A percentile compares a stretch with the other conserved stretches of the same genome.
Conservation (phyloP, 1,139 yeast genomes). For the Diutina ranongensis region DNA sequence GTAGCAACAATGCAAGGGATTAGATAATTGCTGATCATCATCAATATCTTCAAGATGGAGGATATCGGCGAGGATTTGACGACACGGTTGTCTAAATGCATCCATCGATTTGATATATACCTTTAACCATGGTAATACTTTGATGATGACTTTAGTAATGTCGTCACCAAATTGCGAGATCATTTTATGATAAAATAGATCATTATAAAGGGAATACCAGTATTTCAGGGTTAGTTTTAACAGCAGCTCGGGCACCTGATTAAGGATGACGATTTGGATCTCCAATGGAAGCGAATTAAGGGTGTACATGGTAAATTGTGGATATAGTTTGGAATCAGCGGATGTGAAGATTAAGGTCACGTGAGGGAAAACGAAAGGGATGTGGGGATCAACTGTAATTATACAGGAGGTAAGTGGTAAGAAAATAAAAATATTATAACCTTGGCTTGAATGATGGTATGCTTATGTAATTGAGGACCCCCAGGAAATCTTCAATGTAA, state of each 20-base stretch:
- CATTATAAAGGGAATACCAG: constrained; percentile 39
- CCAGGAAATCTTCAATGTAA: too few species aligned
- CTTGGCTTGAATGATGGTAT: too few species aligned
- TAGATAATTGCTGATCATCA: not conserved
- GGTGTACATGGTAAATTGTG: too few species aligned
- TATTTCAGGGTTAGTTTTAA: constrained; percentile 31
- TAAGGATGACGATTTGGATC: constrained; percentile 31
- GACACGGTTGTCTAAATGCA: constrained; percentile 17
- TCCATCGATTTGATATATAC: constrained; percentile 38
- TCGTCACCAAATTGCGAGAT: constrained; percentile 32
- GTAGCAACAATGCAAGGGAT: constrained; percentile 12
- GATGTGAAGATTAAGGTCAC: too few species aligned
- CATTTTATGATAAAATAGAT: constrained; percentile 32
- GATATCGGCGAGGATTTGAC: not conserved
- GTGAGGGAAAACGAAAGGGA: too few species aligned
- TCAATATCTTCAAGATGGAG: not conserved
- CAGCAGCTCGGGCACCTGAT: constrained; percentile 29
- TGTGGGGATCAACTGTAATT: too few species aligned
- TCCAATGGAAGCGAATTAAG: constrained; percentile 20
- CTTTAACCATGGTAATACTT: constrained; percentile 28
- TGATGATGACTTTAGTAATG: constrained; percentile 18
- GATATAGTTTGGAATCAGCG: too few species aligned
- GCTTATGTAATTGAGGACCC: too few species aligned
- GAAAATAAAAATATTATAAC: too few species aligned
- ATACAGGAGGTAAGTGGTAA: too few species aligned